Evolutionary conservation across 805 yeast species (phyloP).

Genomic region (Saccharomycopsis sp.): DNA sequence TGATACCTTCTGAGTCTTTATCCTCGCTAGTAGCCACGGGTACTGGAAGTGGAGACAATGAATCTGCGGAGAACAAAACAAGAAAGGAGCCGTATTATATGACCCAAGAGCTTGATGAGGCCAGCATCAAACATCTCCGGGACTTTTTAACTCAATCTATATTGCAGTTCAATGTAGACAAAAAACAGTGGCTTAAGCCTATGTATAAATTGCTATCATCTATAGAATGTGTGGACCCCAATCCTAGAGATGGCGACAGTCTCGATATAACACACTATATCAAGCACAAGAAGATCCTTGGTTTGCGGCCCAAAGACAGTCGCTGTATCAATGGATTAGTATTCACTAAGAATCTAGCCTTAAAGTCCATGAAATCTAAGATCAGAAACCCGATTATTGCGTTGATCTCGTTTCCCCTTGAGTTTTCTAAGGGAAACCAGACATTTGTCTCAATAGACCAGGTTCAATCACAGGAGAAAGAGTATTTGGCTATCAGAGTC

Average conservation of each 20-base stretch:
- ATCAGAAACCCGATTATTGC: slow-evolving; percentile 69
- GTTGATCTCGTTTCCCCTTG: slow-evolving; percentile 82
- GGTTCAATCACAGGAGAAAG: slow-evolving; percentile 79
- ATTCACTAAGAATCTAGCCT: slow-evolving; percentile 77
- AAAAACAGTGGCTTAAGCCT: slow-evolving; percentile 46
- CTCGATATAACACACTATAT: slow-evolving; percentile 85
- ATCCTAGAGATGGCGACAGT: slow-evolving; percentile 57
- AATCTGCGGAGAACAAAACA: no score
- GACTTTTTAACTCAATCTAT: slow-evolving; percentile 15
- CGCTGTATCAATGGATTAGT: slow-evolving; percentile 68
- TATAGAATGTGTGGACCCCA: slow-evolving; percentile 54
- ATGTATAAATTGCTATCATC: slow-evolving; percentile 46
- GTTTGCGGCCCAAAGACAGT: slow-evolving; percentile 61
- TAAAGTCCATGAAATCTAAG: slow-evolving; percentile 65
- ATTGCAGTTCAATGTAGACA: slow-evolving; percentile 13
- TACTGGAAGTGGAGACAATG: no score
- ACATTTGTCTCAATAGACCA: slow-evolving; percentile 71
- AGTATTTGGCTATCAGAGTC: slow-evolving; percentile 74
- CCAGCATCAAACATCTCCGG: slow-evolving; percentile 4
- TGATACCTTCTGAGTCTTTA: no score
- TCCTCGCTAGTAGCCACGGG: no score
- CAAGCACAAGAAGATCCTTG: slow-evolving; percentile 77
- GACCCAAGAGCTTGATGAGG: not conserved
- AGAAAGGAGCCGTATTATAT: not conserved
- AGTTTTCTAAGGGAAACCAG: slow-evolving; percentile 70